These are phyloP conservation scores for Xylaria sp. DNA, from an alignment of 2,329 filamentous ascomycete species.

Conservation along the genomic window DNA sequence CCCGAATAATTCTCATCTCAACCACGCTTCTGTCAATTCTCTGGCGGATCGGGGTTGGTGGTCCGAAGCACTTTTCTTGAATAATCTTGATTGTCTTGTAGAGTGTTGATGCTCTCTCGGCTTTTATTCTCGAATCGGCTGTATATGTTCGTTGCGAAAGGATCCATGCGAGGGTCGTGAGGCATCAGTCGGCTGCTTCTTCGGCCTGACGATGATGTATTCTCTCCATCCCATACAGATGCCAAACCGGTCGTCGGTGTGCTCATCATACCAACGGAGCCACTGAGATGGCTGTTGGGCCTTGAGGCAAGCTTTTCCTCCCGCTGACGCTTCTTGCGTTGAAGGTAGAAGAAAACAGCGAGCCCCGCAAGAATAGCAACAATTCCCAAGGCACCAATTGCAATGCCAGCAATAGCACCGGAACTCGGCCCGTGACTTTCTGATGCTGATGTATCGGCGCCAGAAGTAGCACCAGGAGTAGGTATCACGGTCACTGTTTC, in stretches of 20 bases:
- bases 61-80: conserved; percentile 71
- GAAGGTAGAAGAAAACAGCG: conserved; percentile 56
- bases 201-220: conserved; percentile 56
- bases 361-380: conserved; percentile 43
- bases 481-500: conserved; percentile 65
- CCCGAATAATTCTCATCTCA: conserved; percentile 25
- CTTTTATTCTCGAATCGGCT: conserved; percentile 64
- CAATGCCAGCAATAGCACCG: conserved; percentile 45
- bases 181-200: conserved; percentile 66
- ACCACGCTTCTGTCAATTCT: conserved; percentile 40
- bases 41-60: conserved; percentile 67
- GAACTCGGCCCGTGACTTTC: conserved; percentile 37
- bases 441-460: conserved; percentile 19
- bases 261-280: conserved; percentile 60
- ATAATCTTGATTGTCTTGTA: conserved; percentile 73
- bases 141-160: conserved; percentile 67
- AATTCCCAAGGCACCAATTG: conserved; percentile 45
- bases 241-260: conserved; percentile 58
- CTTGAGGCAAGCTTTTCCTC: conserved; percentile 56
- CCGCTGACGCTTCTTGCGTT: conserved; percentile 56
- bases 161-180: conserved; percentile 71
- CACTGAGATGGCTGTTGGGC: conserved; percentile 60
- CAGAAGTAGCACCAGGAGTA: conserved; percentile 42
- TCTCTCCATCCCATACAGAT: conserved; percentile 52
- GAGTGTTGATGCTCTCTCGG: conserved; percentile 70